Evolutionary conservation across 2,329 filamentous ascomycete genomes (phyloP).

Genomic region (Nigrospora oryzae): DNA sequence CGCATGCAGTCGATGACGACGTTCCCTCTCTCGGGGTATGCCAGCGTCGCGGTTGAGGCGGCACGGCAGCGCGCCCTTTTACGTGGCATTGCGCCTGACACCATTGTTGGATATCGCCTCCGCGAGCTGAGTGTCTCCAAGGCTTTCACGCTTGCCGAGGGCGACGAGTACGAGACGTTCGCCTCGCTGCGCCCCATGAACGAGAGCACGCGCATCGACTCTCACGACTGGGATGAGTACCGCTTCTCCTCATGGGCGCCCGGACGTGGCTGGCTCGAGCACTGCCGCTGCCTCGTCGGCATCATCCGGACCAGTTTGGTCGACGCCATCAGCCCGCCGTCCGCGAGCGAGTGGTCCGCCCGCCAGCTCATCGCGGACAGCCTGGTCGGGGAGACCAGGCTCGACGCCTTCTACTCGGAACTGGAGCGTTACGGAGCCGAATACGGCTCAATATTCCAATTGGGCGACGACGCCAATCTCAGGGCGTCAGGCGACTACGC

Average conservation of each 20-base stretch:
- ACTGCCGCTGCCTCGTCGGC: conserved; percentile 20
- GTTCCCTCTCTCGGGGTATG: conserved; percentile 2
- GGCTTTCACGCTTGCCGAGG: conserved; percentile 23
- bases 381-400: conserved; percentile 13
- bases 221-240: conserved; percentile 21
- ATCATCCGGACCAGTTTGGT: conserved; percentile 13
- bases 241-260: conserved; percentile 24
- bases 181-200: conserved; percentile 19
- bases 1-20: neutral
- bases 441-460: neutral
- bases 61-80: conserved; percentile 12
- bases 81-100: conserved; percentile 10
- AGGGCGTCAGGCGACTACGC: neutral
- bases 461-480: neutral
- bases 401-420: conserved; percentile 9
- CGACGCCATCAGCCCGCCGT: conserved; percentile 4
- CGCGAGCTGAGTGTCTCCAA: conserved; percentile 24
- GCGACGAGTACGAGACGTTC: conserved; percentile 24
- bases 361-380: neutral
- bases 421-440: conserved; percentile 5
- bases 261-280: conserved; percentile 27
- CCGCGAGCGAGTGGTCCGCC: conserved; percentile 14
- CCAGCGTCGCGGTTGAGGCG: conserved; percentile 7
- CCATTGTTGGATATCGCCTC: conserved; percentile 23
- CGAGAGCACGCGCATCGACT: conserved; percentile 7